A percentile compares a stretch with the other conserved stretches of the same genome.
Conservation (phyloP, 2,329 filamentous ascomycete species). For the Fusarium irregulare region DNA sequence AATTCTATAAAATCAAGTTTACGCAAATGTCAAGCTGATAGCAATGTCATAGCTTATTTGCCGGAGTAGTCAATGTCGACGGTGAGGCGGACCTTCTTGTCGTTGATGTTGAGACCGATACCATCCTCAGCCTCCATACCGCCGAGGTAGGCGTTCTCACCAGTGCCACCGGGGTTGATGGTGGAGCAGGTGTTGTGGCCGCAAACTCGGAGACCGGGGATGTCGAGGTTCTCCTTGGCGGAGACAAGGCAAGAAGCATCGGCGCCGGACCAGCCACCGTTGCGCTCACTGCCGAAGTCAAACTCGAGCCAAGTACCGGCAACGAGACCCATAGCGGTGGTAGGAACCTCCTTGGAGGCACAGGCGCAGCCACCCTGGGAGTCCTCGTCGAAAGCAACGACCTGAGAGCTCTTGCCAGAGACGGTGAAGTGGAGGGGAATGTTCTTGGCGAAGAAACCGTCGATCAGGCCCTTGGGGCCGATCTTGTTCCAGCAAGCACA, state of each 20-base stretch:
- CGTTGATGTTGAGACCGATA: constrained; percentile 54
- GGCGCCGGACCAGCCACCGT: constrained; percentile 62
- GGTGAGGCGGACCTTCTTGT: constrained; percentile 45
- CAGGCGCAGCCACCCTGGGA: constrained; percentile 63
- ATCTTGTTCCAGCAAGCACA: constrained; percentile 67
- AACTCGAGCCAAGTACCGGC: constrained; percentile 63
- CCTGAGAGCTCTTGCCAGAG: constrained; percentile 51
- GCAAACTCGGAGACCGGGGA: constrained; percentile 54
- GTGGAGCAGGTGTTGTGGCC: constrained; percentile 56
- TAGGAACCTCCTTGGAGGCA: constrained; percentile 48
- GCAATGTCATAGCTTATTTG: constrained; percentile 6
- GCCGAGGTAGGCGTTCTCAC: constrained; percentile 53
- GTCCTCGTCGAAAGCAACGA: constrained; percentile 59
- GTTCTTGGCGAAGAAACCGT: constrained; percentile 62
- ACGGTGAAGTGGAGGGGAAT: constrained; percentile 57
- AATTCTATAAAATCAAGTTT: constrained; percentile 39
- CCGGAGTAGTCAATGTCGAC: constrained; percentile 49
- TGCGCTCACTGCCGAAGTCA: constrained; percentile 59
- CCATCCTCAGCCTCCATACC: constrained; percentile 55
- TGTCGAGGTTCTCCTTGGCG: constrained; percentile 38
- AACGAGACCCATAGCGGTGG: constrained; percentile 55
- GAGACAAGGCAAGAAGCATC: constrained; percentile 63
- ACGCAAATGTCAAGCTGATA: background rate
- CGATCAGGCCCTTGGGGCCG: constrained; percentile 55
- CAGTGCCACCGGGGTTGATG: constrained; percentile 52